Percentiles rank a stretch among this genome's conserved stretches.
Evolutionary conservation across 352 stramenopile genomes (phyloP).

Genomic region (Pythium sukuiense): DNA sequence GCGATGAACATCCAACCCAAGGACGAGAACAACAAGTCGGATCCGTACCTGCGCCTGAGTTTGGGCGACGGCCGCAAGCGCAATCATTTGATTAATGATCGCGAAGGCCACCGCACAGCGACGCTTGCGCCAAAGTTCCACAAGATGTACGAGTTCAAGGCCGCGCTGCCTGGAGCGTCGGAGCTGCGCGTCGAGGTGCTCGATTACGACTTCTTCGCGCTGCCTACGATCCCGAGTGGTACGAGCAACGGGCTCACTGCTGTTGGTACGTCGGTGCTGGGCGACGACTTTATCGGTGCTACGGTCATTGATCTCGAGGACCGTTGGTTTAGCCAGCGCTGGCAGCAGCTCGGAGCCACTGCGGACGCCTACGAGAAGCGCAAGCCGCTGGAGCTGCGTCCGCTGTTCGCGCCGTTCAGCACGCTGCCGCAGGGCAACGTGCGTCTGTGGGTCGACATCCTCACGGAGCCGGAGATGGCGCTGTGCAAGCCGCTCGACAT

Average conservation of each 20-base stretch:
- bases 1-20: constrained; percentile 79
- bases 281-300: constrained; percentile 90
- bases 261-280: constrained; percentile 47
- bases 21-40: constrained; percentile 79
- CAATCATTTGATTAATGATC: constrained; percentile 77
- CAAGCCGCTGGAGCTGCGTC: constrained; percentile 65
- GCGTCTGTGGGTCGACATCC: constrained; percentile 89
- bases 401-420: constrained; percentile 72
- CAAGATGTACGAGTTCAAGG: constrained; percentile 90
- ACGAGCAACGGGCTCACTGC: constrained; percentile 52
- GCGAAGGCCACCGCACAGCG: constrained; percentile 69
- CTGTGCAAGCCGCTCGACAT: constrained; percentile 78
- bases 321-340: constrained; percentile 88
- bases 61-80: constrained; percentile 73
- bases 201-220: constrained; percentile 75
- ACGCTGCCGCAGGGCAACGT: constrained; percentile 69
- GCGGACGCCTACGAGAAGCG: constrained; percentile 39
- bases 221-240: constrained; percentile 51
- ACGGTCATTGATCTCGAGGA: constrained; percentile 94
- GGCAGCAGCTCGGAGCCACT: constrained; percentile 68
- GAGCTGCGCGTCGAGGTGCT: constrained; percentile 68
- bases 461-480: constrained; percentile 69
- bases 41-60: constrained; percentile 84
- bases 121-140: constrained; percentile 89
- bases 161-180: constrained; percentile 78